Evolutionary conservation across 129 eudicot species (phyloP), one percentile per base, ranked within the genome.

Genomic region (Scalesia atractyloides): DNA sequence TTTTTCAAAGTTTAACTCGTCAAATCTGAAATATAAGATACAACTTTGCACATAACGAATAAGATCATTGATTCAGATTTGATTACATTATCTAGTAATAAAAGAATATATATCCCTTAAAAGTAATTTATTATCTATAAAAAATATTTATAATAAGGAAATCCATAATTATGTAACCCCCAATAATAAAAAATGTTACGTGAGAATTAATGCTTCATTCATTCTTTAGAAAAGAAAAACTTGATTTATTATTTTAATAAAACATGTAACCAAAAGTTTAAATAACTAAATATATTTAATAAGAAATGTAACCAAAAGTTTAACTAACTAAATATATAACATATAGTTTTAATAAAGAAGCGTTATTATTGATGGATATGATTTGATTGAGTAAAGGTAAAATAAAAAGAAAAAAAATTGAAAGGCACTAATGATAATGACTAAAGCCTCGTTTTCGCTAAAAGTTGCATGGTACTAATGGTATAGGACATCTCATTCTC

Each of bases 401-500:
- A 36, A 51, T 34, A 52, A 18, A 39, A 70, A 39, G 33, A 14
- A 50, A n/a, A 47, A 13, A 59, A 59, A 33, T 22, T 41, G n/a
- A 72, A 72, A 58, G 67, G 34, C 68, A 43, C 68, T 44, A 43
- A 70, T 30, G 34, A 30, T 30, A 30, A 30, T 18, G 30, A 8
- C 30, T 44, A 22, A 72, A 39, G 44, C 46, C 30, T 57, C 18
- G 46, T 72, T 58, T 72, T 41, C 24, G 57, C 33, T 58, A 20
- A 72, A 58, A 57, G 76, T 41, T 58, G 30, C 58, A 58, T 20
- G 7, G 64, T 37, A 70, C 37, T 34, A 56, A 69, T 69, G 3
- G 74, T 51, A 69, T 53, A 37, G 13, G 7, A 15, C 74, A 70
- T 70, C 75, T 70, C 48, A 54, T 70, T 70, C 66, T 71, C 24